These are phyloP conservation scores for Purpureocillium lavendulum DNA, from an alignment of 2,329 filamentous ascomycete genomes.

Conservation along the genomic window DNA sequence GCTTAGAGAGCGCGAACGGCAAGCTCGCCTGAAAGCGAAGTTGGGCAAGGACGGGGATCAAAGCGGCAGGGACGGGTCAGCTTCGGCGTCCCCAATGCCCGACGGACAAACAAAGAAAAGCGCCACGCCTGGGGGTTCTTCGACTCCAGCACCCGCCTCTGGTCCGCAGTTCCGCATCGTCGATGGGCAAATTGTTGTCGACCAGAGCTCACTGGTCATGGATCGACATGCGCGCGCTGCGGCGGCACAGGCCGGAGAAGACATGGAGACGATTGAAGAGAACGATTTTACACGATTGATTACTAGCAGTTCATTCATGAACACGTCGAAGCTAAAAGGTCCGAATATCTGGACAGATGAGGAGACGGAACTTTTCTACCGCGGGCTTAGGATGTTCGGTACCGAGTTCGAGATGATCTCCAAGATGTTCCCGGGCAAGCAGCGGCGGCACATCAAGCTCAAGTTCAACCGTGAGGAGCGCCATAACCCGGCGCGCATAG, in stretches of 20 bases:
- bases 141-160: slow-evolving; percentile 15
- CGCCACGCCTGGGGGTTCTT: slow-evolving; percentile 6
- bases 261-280: slow-evolving; percentile 61
- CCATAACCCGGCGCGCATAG: slow-evolving; percentile 54
- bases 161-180: slow-evolving; percentile 55
- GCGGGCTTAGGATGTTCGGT: slow-evolving; percentile 66
- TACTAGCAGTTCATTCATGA: slow-evolving; percentile 59
- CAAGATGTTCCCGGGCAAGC: slow-evolving; percentile 65
- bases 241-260: slow-evolving; percentile 36
- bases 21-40: slow-evolving; percentile 24
- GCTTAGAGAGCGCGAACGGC: slow-evolving; percentile 58
- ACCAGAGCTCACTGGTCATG: slow-evolving; percentile 58
- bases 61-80: slow-evolving; percentile 10
- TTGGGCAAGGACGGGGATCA: slow-evolving; percentile 16
- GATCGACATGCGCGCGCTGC: slow-evolving; percentile 59
- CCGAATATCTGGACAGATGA: slow-evolving; percentile 62
- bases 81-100: slow-evolving; percentile 9
- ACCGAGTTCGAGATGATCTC: slow-evolving; percentile 78
- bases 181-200: slow-evolving; percentile 64
- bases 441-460: slow-evolving; percentile 66
- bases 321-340: slow-evolving; percentile 51
- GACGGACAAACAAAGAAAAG: slow-evolving; percentile 6
- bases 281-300: slow-evolving; percentile 68
- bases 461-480: slow-evolving; percentile 79
- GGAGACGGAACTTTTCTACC: slow-evolving; percentile 69